Percentiles rank a stretch among this genome's conserved stretches.
Evolutionary conservation across 495 filamentous ascomycete species (phyloP).

Genomic region (Durotheca rogersii): DNA sequence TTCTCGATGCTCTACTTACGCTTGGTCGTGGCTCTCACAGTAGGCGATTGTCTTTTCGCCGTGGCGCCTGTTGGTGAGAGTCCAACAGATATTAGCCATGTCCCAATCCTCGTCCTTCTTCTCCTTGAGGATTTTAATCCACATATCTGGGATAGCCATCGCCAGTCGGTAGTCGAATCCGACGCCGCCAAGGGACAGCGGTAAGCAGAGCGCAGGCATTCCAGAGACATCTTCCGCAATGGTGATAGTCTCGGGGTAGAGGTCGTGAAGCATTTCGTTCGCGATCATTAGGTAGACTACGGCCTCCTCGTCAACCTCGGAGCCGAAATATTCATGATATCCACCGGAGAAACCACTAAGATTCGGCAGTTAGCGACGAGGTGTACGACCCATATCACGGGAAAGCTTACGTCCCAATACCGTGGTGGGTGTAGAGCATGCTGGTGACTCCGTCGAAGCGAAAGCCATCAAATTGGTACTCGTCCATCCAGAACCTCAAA

Average conservation of each 20-base stretch:
- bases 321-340: conserved; percentile 97
- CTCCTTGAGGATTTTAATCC: conserved; percentile 97
- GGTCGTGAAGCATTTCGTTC: conserved; percentile 89
- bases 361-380: conserved; percentile 1
- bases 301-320: conserved; percentile 89
- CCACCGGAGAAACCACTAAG: conserved; percentile 91
- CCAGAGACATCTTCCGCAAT: conserved; percentile 97
- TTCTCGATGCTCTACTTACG: conserved; percentile 59
- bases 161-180: conserved; percentile 97
- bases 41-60: conserved; percentile 99
- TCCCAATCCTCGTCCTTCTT: conserved; percentile 91
- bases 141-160: conserved; percentile 98
- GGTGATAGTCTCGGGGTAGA: conserved; percentile 84
- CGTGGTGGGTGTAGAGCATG: conserved; percentile 95
- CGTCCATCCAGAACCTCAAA: conserved; percentile 98
- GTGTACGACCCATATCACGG: conserved; percentile 1
- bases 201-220: conserved; percentile 91
- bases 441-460: conserved; percentile 97
- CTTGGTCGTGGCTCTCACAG: conserved; percentile 95
- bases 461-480: conserved; percentile 95
- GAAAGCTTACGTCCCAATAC: conserved; percentile 88
- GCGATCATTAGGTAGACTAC: conserved; percentile 95
- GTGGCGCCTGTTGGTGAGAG: conserved; percentile 86
- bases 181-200: conserved; percentile 81
- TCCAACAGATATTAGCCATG: conserved; percentile 78